Evolutionary conservation across 805 yeast genomes (phyloP).

Genomic region (Yarrowia divulgata): DNA sequence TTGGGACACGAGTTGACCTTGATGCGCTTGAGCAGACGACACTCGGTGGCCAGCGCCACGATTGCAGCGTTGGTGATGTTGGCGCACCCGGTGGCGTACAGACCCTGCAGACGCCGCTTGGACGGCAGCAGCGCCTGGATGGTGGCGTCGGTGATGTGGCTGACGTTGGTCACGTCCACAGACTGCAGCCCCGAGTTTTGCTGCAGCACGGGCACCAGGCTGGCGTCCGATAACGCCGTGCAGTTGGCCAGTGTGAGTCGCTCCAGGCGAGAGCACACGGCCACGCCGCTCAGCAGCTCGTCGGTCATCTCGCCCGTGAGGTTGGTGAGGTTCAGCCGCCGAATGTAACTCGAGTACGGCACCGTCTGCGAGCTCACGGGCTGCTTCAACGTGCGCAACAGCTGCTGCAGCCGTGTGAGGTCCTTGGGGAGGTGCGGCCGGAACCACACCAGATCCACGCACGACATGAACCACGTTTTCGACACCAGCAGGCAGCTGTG

Average conservation of each 20-base stretch:
- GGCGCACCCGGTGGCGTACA: constrained; percentile 86
- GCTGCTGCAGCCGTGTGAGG: constrained; percentile 59
- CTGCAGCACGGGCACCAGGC: constrained; percentile 67
- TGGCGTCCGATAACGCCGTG: constrained; percentile 62
- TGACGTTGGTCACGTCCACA: constrained; percentile 84
- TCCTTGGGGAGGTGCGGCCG: constrained; percentile 74
- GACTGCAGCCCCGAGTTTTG: constrained; percentile 79
- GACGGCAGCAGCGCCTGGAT: constrained; percentile 69
- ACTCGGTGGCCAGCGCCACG: constrained; percentile 61
- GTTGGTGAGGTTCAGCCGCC: constrained; percentile 79
- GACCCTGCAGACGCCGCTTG: constrained; percentile 83
- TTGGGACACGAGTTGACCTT: constrained; percentile 75
- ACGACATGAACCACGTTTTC: constrained; percentile 68
- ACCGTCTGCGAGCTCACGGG: constrained; percentile 66
- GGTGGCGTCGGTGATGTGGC: constrained; percentile 71
- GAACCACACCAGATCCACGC: constrained; percentile 84
- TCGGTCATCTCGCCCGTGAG: constrained; percentile 74
- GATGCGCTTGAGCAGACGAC: constrained; percentile 81
- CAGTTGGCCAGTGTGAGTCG: constrained; percentile 87
- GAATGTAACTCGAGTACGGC: constrained; percentile 61
- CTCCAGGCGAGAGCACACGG: constrained; percentile 74
- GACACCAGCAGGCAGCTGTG: constrained; percentile 34
- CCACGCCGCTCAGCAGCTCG: constrained; percentile 64
- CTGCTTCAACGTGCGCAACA: constrained; percentile 59
- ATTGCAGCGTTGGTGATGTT: constrained; percentile 73